Conservation (phyloP, 148 eudicot species). For the Salicornia ramosissima region DNA sequence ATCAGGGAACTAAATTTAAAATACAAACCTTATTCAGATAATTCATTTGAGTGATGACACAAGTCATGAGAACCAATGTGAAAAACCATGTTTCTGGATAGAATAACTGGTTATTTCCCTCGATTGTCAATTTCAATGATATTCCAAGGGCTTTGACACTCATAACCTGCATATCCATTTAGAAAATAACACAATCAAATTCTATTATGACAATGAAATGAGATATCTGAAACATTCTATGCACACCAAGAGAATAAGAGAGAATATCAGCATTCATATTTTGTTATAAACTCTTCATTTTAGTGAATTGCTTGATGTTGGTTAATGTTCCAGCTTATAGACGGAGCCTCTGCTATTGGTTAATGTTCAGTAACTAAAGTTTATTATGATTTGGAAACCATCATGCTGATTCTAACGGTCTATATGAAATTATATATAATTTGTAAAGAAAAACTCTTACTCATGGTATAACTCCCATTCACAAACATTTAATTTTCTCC, state of each 20-base stretch:
- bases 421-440: too few relatives aligned
- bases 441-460: too few relatives aligned
- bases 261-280: neutral
- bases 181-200: neutral
- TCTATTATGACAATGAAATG: neutral
- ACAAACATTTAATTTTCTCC: too few relatives aligned
- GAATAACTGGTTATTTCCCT: conserved; percentile 59
- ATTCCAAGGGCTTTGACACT: conserved; percentile 76
- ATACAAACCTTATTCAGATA: conserved; percentile 64
- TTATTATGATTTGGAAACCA: neutral
- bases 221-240: neutral
- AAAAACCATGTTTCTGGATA: conserved; percentile 69
- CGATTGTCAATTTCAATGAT: conserved; percentile 57
- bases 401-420: neutral
- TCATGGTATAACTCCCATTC: too few relatives aligned
- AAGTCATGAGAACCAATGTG: conserved; percentile 43
- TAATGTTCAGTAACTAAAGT: neutral
- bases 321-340: neutral
- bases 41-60: conserved; percentile 61
- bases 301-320: neutral
- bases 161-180: conserved; percentile 48
- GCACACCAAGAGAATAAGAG: neutral
- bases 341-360: neutral
- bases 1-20: neutral
- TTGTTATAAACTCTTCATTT: neutral